Base-by-base conservation (phyloP, 257 asterid genomes). In the Voacanga thouarsii region DNA sequence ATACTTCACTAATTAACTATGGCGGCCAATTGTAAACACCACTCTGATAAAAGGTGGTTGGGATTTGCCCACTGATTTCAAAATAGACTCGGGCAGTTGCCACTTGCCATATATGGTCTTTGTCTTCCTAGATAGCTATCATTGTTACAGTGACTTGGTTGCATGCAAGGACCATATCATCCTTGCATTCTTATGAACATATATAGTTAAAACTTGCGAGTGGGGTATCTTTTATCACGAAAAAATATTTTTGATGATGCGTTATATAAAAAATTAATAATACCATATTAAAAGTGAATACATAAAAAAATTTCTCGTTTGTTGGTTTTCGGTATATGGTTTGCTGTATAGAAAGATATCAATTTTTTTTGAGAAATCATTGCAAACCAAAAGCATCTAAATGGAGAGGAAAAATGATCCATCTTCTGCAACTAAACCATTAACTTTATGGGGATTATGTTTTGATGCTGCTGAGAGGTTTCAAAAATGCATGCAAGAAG, bases 101-200 rank as follows among this genome's bases (percentile, higher is more conserved):
- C 16, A 18, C 7, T 49, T 51, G n/a, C 2, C 16, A 18, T 14
- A 23, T 6, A 30, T 63, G 0, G 1, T 26, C 59, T 1, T 23
- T 11, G 4, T 64, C 51, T 47, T 51, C 57, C 5, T 28, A 30
- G 60, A 79, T 49, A 37, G 5, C 70, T 71, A 50, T 81, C n/a
- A 71, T 63, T 51, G 8, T 30, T 65, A n/a, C 23, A 47, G 26
- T 44, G 61, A 47, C 69, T 33, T 75, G 57, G 45, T 72, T 33
- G 72, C 80, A 64, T 76, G 55, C 78, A 21, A 50, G 72, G 12
- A 33, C 75, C 10, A 63, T n/a, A n/a, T 71, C n/a, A 21, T 60
- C 67, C 37, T 50, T 24, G 50, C 75, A 65, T 28, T 72, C 8
- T 51, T 28, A 70, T 4, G 39, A 24, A 66, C 68, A 77, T n/a